A percentile compares a stretch with the other conserved stretches of the same genome.
phyloP scores from a whole-genome alignment of 331 rosid species.

The Quercus lobata region DNA sequence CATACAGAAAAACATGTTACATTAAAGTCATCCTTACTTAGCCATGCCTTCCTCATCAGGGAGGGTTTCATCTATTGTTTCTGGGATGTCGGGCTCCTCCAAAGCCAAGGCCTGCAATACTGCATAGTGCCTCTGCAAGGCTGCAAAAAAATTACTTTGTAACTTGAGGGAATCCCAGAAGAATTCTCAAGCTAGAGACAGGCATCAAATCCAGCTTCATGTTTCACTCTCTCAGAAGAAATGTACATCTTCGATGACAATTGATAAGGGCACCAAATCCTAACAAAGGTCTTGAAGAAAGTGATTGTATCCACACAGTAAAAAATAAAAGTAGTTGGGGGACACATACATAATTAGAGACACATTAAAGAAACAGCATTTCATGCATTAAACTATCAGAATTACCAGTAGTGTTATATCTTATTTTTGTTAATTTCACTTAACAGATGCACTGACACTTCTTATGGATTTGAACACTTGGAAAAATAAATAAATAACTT shows the following conservation, averaged over 20 bases:
- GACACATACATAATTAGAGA: background rate
- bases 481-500: background rate
- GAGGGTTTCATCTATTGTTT: conserved; percentile 71
- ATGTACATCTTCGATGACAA: background rate
- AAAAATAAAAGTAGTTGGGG: background rate
- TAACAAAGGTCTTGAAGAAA: background rate
- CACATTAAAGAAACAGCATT: background rate
- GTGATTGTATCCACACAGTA: background rate
- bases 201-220: background rate
- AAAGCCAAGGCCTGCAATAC: conserved; percentile 85
- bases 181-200: background rate
- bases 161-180: conserved; percentile 6
- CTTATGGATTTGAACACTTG: background rate
- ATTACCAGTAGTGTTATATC: background rate
- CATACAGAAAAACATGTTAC: background rate
- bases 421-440: background rate
- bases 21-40: conserved; percentile 39
- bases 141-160: conserved; percentile 37
- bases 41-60: conserved; percentile 95
- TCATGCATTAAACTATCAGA: background rate
- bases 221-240: background rate
- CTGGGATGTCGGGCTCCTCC: conserved; percentile 89
- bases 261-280: background rate
- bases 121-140: conserved; percentile 93
- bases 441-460: background rate